Evolutionary conservation across 371 early-diverging fungal genomes (phyloP).

Genomic region (Rhizomucor miehei): DNA sequence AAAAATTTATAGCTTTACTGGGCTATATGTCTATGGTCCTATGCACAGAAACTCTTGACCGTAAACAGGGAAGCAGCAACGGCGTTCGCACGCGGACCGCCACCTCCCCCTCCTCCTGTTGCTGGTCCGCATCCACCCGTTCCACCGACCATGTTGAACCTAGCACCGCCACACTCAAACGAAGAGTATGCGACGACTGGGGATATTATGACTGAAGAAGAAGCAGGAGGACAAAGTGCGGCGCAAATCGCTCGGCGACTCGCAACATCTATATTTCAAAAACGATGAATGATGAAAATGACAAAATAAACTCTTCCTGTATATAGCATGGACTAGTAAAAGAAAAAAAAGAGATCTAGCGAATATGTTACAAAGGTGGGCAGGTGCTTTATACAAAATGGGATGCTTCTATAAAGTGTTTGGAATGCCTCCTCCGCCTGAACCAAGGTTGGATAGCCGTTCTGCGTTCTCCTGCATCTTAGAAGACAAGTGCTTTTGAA

Average conservation of each 20-base stretch:
- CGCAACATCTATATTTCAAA: background rate
- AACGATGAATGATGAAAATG: background rate
- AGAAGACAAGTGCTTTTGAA: constrained; percentile 71
- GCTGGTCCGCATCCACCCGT: constrained; percentile 4
- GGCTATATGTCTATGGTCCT: constrained; percentile 36
- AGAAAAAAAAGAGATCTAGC: too few relatives aligned
- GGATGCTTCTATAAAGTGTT: constrained; percentile 2
- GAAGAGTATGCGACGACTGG: background rate
- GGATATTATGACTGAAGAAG: background rate
- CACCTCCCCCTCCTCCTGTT: constrained; percentile 1
- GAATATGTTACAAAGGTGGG: background rate
- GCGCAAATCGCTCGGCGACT: constrained; percentile 6
- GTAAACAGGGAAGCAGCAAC: constrained; percentile 6
- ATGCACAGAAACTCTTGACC: constrained; percentile 27
- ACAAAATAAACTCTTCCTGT: background rate
- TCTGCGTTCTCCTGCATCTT: constrained; percentile 55
- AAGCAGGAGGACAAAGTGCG: constrained; percentile 1
- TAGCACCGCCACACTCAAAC: constrained; percentile 4
- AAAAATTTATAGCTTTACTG: constrained; percentile 34
- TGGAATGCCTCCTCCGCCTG: constrained; percentile 6
- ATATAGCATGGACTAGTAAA: too few relatives aligned
- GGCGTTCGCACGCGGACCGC: constrained; percentile 4
- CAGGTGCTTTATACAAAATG: background rate
- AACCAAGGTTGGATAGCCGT: constrained; percentile 4
- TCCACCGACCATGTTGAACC: constrained; percentile 4